Base-by-base conservation (phyloP, 805 yeast species). In the Kuraishia capsulata region DNA sequence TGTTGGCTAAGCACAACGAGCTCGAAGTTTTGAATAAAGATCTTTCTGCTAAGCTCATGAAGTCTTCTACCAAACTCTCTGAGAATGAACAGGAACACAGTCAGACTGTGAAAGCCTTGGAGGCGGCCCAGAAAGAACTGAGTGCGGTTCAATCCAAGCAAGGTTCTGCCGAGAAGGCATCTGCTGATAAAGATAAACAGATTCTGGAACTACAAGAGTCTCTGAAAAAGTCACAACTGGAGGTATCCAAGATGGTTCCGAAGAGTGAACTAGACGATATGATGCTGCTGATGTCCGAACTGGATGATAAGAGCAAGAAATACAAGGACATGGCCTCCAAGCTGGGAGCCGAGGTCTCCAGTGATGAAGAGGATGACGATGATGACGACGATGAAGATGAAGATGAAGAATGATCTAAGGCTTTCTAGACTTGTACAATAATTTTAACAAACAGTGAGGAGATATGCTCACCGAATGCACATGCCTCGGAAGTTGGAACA, bases 211-310 rank as follows among this genome's bases (percentile, higher is more conserved):
- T 52, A 3, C 40, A 39, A 20, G 23, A 32, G 4, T 11, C 51
- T 24, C 47, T 30, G 19, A 33, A 17, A 14, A 18, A 25, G 13
- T 18, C 13, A 25, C 20, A 40, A 24, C 24, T 23, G 35, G 39
- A 43, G 36, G 18, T 42, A 14, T 36, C 43, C 24, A 39, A 52
- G 30, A 43, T 52, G 48, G 78, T 71, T 13, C 69, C 76, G 2
- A 67, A 65, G 44, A 51, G 71, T 2, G 85, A 78, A 20, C 51
- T 78, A 9, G 95, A 87, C 48, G 95, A 85, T 44, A 56, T 87
- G 49, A 71, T 87, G 77, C 58, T 86, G 19, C 61, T 88, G 16
- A 76, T 88, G 55, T 73, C 82, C 16, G 95, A 85, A 34, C 61
- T 86, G 47, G 95, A 87, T 42, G 87, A 81, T 36, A 74, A 71